These are phyloP conservation scores for Hyaloperonospora arabidopsidis DNA, from an alignment of 352 stramenopile genomes.

Conservation along the genomic window DNA sequence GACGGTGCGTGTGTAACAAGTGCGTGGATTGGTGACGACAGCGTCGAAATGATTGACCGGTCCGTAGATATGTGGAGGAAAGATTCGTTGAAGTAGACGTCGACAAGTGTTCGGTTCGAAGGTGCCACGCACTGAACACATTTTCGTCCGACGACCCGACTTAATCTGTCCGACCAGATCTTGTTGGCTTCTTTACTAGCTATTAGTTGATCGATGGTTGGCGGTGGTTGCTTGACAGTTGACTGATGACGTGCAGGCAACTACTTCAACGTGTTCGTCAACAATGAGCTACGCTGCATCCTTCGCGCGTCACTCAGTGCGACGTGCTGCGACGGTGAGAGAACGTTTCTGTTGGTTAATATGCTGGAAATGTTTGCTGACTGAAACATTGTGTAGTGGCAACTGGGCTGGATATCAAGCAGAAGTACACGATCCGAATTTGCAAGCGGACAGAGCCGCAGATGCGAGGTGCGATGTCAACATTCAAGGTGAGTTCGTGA, in stretches of 20 bases:
- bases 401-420: slow-evolving; percentile 38
- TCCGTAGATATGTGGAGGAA: slow-evolving; percentile 1
- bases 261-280: slow-evolving; percentile 86
- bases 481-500: slow-evolving; percentile 54
- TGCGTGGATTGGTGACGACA: slow-evolving; percentile 6
- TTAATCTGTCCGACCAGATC: slow-evolving; percentile 8
- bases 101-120: slow-evolving; percentile 19
- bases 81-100: slow-evolving; percentile 10
- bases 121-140: slow-evolving; percentile 40
- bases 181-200: slow-evolving; percentile 6
- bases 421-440: slow-evolving; percentile 62
- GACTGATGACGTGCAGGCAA: slow-evolving; percentile 42
- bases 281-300: slow-evolving; percentile 62
- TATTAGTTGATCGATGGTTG: neutral
- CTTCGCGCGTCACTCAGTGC: slow-evolving; percentile 66
- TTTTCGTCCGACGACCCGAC: slow-evolving; percentile 25
- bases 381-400: slow-evolving; percentile 33
- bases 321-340: slow-evolving; percentile 71
- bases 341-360: neutral
- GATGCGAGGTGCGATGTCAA: slow-evolving; percentile 77
- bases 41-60: slow-evolving; percentile 10
- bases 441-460: slow-evolving; percentile 81
- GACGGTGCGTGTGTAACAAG: slow-evolving; percentile 42
- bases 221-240: neutral
- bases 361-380: slow-evolving; percentile 8